Base-by-base conservation (phyloP, 768 basidiomycete species). In the Russula olivacea region DNA sequence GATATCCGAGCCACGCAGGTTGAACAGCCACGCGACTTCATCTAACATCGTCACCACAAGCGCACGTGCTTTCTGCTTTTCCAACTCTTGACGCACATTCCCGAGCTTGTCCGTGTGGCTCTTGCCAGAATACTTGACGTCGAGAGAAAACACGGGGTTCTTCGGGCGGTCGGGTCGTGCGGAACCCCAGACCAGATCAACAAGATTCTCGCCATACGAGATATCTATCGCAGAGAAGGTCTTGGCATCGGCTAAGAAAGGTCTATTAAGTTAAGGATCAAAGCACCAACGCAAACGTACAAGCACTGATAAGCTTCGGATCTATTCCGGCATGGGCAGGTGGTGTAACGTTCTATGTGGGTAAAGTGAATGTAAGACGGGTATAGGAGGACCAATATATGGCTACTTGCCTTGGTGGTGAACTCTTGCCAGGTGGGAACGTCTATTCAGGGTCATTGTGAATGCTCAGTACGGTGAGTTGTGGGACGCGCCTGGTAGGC, bases 21-120 rank as follows among this genome's bases (percentile, higher is more conserved):
- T 95, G 76, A 93, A 91, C 43, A 94, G 71, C 93, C 93, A 98
- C 0, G 93, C 93, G 55, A 96, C 85, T 72, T 98, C 96, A 72
- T 98, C 96, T 23, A 98, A 82, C 80, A 88, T 86, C n/a, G 81
- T 88, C 4, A 98, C 81, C 1, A 96, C 86, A 47, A 91, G 73
- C 1, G 89, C 93, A 66, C 85, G 81, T n/a, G 75, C 76, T 23
- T 84, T 81, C 69, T 84, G 80, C 76, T 83, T 84, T 59, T 71
- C 69, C 58, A 96, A 67, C 64, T 88, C 85, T 61, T 84, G 80
- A 38, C 92, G 80, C 6, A 93, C 74, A 21, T 77, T 75, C 19
- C 75, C 74, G 47, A 99, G 76, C 74, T 99, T 99, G 32, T 82
- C 80, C 40, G 73, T 68, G 36, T 85, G 79, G 0, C 80, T 77